Evolutionary conservation across 140 eudicot species (phyloP).

Genomic region (Erigeron philadelphicus): DNA sequence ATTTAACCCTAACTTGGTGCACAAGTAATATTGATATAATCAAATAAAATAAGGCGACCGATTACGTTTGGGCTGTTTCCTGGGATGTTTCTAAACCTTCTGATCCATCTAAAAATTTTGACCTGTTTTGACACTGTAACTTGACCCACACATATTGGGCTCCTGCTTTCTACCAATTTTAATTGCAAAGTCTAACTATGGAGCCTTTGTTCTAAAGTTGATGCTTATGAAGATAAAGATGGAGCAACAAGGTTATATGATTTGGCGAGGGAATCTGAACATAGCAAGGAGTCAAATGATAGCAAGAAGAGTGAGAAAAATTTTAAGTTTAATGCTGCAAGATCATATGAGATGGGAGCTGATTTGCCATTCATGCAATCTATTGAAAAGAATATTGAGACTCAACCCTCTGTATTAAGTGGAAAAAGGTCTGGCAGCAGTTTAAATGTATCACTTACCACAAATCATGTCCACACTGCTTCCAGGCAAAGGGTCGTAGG

Average conservation of each 20-base stretch:
- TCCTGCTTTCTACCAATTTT: conserved; percentile 8
- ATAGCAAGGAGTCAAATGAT: conserved; percentile 40
- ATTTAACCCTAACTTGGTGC: no score
- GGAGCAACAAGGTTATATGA: conserved; percentile 54
- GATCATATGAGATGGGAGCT: conserved; percentile 49
- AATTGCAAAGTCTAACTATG: conserved; percentile 16
- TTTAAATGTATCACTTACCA: conserved; percentile 62
- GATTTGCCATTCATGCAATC: conserved; percentile 46
- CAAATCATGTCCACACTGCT: conserved; percentile 87
- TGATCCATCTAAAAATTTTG: no score
- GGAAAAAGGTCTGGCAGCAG: conserved; percentile 65
- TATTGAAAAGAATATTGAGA: conserved; percentile 42
- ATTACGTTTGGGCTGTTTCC: no score
- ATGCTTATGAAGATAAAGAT: conserved; percentile 64
- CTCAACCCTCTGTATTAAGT: conserved; percentile 41
- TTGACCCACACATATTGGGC: background rate
- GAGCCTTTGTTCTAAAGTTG: conserved; percentile 46
- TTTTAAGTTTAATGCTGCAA: conserved; percentile 38
- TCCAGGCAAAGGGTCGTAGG: conserved; percentile 68
- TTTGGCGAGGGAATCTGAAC: conserved; percentile 49
- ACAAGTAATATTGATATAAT: no score
- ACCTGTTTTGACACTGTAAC: background rate
- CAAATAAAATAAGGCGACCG: no score
- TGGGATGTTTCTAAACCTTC: background rate
- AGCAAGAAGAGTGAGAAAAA: conserved; percentile 49